Conservation (phyloP, 73 alveolate species). For the Paraurostyla sp. region DNA sequence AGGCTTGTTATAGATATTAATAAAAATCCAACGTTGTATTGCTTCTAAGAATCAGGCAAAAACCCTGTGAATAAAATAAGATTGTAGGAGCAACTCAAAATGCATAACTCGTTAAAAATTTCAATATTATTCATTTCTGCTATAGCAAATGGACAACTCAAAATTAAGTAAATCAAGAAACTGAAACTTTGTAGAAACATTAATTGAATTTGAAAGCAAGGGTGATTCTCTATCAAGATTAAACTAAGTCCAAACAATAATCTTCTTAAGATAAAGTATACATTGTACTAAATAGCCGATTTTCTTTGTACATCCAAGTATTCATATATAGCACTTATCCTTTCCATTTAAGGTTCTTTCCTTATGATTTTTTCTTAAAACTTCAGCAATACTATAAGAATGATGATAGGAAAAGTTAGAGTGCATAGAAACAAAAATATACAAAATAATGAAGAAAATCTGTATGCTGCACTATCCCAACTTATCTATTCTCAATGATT, state of each 20-base stretch:
- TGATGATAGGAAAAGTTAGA: background rate
- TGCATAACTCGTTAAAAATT: constrained; percentile 24
- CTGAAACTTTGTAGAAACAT: constrained; percentile 1
- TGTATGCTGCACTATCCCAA: background rate
- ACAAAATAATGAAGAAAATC: constrained; percentile 15
- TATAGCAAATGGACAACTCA: background rate
- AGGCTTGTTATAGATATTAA: background rate
- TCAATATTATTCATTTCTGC: constrained; percentile 8
- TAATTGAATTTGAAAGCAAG: background rate
- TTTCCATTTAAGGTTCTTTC: background rate
- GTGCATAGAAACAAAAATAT: background rate
- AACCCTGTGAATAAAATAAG: constrained; percentile 11
- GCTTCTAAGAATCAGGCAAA: background rate
- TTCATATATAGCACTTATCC: background rate
- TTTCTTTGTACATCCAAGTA: background rate
- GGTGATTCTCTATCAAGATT: background rate
- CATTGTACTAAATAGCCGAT: background rate
- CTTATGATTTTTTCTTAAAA: background rate
- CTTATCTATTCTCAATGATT: background rate
- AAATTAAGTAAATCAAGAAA: background rate
- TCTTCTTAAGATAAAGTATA: background rate
- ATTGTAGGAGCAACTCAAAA: constrained; percentile 4
- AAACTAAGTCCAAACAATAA: constrained; percentile 10
- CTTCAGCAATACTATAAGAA: background rate
- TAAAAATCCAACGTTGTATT: constrained; percentile 26